Conservation (phyloP, 1,284 basidiomycete species). For the Hymenochaete sp. region DNA sequence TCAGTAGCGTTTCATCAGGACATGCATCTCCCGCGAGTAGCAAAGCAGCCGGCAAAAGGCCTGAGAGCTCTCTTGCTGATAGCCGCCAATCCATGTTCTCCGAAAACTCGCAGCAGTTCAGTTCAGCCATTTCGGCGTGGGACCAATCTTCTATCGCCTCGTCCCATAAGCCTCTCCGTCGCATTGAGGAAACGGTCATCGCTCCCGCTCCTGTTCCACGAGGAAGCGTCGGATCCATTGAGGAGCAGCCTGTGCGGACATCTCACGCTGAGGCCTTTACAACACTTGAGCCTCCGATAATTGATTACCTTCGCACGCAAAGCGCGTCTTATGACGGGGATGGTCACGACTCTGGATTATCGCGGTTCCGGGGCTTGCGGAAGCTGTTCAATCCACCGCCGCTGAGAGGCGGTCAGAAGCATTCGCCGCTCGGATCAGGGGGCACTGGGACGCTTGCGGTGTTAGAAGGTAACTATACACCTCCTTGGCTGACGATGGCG, state of each 20-base stretch:
- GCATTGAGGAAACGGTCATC: conserved; percentile 1
- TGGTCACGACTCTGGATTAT: conserved; percentile 21
- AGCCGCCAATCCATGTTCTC: no score
- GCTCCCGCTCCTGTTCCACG: conserved; percentile 3
- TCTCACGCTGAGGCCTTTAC: conserved; percentile 68
- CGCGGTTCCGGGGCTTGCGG: conserved; percentile 14
- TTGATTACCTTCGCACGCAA: conserved; percentile 40
- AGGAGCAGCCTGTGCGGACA: conserved; percentile 40
- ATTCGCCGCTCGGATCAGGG: conserved; percentile 3
- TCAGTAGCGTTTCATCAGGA: not conserved
- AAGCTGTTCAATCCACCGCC: conserved; percentile 15
- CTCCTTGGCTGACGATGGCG: conserved; percentile 62
- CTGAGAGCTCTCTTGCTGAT: conserved; percentile 12
- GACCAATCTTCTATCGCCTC: conserved; percentile 16
- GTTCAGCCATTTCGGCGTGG: conserved; percentile 15
- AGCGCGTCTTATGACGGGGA: conserved; percentile 21
- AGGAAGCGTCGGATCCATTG: conserved; percentile 17
- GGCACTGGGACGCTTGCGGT: conserved; percentile 23
- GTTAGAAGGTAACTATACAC: conserved; percentile 38
- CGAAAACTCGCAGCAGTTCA: conserved; percentile 16
- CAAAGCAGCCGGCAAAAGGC: conserved; percentile 5
- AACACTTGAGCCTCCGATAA: conserved; percentile 51
- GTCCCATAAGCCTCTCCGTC: conserved; percentile 13
- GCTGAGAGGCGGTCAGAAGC: conserved; percentile 8
- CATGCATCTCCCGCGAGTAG: not conserved